phyloP scores from a whole-genome alignment of 148 eudicot species.

The Fagopyrum esculentum region DNA sequence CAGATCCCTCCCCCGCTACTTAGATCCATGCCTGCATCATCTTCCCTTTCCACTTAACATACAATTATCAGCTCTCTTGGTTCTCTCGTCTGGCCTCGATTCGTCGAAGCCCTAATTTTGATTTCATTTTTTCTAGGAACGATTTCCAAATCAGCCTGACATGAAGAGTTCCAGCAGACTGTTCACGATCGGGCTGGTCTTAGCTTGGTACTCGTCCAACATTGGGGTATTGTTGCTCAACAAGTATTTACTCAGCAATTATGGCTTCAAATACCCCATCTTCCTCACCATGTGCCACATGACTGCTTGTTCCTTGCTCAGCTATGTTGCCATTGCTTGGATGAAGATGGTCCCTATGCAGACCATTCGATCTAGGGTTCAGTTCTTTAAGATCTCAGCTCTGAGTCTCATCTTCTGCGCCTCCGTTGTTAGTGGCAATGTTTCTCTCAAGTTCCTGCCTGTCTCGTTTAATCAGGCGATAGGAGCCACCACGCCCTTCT shows the following conservation, averaged over 20 bases:
- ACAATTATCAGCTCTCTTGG: background rate
- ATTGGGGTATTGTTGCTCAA: constrained; percentile 27
- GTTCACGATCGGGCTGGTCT: constrained; percentile 13
- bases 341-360: constrained; percentile 20
- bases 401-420: constrained; percentile 22
- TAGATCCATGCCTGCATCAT: background rate
- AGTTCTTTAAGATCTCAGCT: constrained; percentile 21
- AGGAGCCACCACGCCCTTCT: constrained; percentile 25
- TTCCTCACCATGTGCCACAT: constrained; percentile 30
- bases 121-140: background rate
- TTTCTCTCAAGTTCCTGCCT: constrained; percentile 21
- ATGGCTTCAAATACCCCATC: constrained; percentile 26
- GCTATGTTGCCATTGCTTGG: constrained; percentile 25
- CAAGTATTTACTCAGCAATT: constrained; percentile 24
- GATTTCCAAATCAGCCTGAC: background rate
- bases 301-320: constrained; percentile 24
- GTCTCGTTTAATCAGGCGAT: constrained; percentile 25
- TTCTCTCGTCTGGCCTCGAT: background rate
- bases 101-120: constrained; percentile 1
- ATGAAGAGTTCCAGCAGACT: constrained; percentile 15
- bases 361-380: constrained; percentile 14
- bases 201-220: constrained; percentile 26
- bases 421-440: constrained; percentile 24
- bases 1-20: background rate
- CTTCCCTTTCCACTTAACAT: background rate